Conservation (phyloP, 495 filamentous ascomycete genomes). For the Pseudomonodictys pantanalensis region DNA sequence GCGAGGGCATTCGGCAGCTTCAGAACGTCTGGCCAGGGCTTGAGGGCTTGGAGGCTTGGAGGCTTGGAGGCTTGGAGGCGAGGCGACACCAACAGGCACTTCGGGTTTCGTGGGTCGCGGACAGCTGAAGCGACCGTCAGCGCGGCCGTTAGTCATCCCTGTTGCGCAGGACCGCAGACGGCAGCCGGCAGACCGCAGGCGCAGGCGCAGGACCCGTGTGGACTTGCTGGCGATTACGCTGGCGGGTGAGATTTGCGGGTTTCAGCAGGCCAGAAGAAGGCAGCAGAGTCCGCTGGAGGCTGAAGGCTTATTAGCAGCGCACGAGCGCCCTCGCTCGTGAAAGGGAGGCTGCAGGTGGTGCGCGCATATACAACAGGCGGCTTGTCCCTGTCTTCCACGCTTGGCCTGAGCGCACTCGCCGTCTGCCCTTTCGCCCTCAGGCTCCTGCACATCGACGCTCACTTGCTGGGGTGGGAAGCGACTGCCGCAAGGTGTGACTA, state of each 20-base stretch:
- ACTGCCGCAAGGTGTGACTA: too few species aligned
- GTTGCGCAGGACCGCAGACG: not conserved
- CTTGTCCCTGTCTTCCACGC: not conserved
- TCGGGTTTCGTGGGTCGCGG: constrained; percentile 16
- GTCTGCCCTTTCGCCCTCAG: not conserved
- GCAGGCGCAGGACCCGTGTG: too few species aligned
- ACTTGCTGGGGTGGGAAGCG: constrained; percentile 11
- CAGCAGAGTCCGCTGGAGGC: constrained; percentile 10
- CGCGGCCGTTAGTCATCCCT: constrained; percentile 31
- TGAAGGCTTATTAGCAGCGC: constrained; percentile 14
- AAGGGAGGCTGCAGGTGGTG: too few species aligned
- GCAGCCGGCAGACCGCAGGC: too few species aligned
- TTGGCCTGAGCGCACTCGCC: not conserved
- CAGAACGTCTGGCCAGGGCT: too few species aligned
- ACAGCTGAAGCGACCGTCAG: constrained; percentile 22
- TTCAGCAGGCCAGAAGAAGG: constrained; percentile 25
- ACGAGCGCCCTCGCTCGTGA: not conserved
- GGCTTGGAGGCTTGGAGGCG: not conserved
- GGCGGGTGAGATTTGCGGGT: constrained; percentile 30
- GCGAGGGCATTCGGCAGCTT: not conserved
- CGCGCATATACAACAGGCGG: not conserved
- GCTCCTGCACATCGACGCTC: not conserved
- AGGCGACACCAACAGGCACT: not conserved
- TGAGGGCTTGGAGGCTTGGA: too few species aligned
- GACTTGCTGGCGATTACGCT: constrained; percentile 29